Evolutionary conservation across 2,329 filamentous ascomycete species (phyloP), one percentile per base, ranked within the genome.

Genomic region (Xylaria arbuscula): DNA sequence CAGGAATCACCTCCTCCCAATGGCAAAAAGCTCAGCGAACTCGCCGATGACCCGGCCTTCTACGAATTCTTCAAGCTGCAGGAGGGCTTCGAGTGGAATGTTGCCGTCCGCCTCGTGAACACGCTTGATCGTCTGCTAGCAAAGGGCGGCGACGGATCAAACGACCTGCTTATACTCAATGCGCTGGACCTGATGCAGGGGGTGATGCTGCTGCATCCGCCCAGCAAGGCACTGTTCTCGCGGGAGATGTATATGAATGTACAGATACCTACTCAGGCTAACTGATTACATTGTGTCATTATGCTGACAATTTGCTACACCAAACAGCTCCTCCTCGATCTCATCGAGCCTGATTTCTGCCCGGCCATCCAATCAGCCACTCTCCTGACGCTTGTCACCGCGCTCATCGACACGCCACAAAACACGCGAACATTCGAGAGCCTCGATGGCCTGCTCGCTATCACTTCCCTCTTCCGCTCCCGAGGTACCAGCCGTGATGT

Each of bases 31-130:
- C 85, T 97, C 58, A 83, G 83, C 24, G 90, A 93, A 66, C 83
- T 98, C 70, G 87, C 88, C 59, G 88, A 90, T 71, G 96, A 98
- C 80, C 93, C 92, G 22, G 95, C 94, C 22, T 98, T 98, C 78
- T 86, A 93, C 73, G 94, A 98, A 81, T 98, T 98, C 84, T 98
- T 97, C 84, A 93, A 97, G 79, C 80, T 98, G 72, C 96, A 99
- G 80, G 94, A 98, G 78, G 93, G 94, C 2, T 99, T 99, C 78
- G 93, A 98, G 83, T 98, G 94, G 92, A 99, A 99, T 82, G 93
- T 98, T 64, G 91, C 93, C 15, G 90, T 93, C 81, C 90, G 94
- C 69, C 86, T 98, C 69, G 90, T 97, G 70, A 89, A 90, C 62
- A 97, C 93, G 65, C 88, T 98, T 51, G 94, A 98, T 80, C 88